Evolutionary conservation across 805 yeast species (phyloP).

Genomic region (Candida xyloterini): DNA sequence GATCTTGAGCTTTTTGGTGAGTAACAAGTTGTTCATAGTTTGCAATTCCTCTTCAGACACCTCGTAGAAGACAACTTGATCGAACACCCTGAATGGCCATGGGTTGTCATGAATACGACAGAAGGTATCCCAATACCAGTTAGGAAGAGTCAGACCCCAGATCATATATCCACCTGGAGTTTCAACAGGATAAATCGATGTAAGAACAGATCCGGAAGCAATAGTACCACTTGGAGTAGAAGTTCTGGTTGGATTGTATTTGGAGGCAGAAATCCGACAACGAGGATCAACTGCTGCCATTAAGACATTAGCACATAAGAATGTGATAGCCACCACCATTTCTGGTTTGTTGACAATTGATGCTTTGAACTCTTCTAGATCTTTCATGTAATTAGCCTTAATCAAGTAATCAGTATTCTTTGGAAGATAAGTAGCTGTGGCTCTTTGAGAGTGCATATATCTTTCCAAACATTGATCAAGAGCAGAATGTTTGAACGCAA

Average conservation of each 20-base stretch:
- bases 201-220: slow-evolving; percentile 96
- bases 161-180: slow-evolving; percentile 98
- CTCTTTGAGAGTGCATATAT: slow-evolving; percentile 88
- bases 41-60: slow-evolving; percentile 31
- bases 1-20: slow-evolving; percentile 30
- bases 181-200: slow-evolving; percentile 97
- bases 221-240: slow-evolving; percentile 96
- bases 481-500: slow-evolving; percentile 92
- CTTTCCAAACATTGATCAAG: slow-evolving; percentile 86
- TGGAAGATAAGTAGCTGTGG: slow-evolving; percentile 96
- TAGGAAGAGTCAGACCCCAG: slow-evolving; percentile 94
- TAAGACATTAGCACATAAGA: slow-evolving; percentile 95
- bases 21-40: slow-evolving; percentile 28
- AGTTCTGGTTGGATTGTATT: slow-evolving; percentile 94
- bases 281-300: slow-evolving; percentile 98
- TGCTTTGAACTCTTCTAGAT: slow-evolving; percentile 75
- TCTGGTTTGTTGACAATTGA: slow-evolving; percentile 83
- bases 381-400: slow-evolving; percentile 73
- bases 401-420: slow-evolving; percentile 95
- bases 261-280: slow-evolving; percentile 85
- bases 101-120: slow-evolving; percentile 55
- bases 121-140: slow-evolving; percentile 88
- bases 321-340: slow-evolving; percentile 95
- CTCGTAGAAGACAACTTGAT: slow-evolving; percentile 64
- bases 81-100: slow-evolving; percentile 90